Conservation (phyloP, 805 yeast species). For the Myxozyma udenii region DNA sequence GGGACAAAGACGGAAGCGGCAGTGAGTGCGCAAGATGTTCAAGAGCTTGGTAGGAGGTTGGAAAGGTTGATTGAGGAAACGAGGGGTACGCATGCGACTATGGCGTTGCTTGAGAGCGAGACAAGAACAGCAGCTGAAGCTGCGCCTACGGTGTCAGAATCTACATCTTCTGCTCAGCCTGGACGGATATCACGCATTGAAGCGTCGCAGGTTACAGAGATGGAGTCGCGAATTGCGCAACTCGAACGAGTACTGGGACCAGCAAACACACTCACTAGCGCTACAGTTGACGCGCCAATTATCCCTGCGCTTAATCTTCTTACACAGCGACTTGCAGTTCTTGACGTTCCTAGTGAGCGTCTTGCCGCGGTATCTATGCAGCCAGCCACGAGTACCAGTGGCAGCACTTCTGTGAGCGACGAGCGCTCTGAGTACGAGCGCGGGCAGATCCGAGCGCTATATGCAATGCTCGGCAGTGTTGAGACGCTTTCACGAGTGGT, state of each 20-base stretch:
- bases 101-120: no score
- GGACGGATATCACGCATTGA: no score
- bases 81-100: no score
- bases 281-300: slow-evolving; percentile 16
- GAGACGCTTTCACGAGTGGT: slow-evolving; percentile 11
- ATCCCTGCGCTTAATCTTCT: slow-evolving; percentile 18
- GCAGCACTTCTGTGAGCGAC: no score
- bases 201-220: no score
- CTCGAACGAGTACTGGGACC: slow-evolving; percentile 5
- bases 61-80: no score
- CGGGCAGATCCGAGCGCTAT: slow-evolving; percentile 9
- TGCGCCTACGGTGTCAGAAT: no score
- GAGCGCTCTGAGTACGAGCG: background rate
- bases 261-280: slow-evolving; percentile 12
- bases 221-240: slow-evolving; percentile 16
- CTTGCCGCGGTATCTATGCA: no score
- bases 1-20: background rate
- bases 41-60: background rate
- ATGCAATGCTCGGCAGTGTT: slow-evolving; percentile 9
- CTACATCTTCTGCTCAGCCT: no score
- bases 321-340: slow-evolving; percentile 11
- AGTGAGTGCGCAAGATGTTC: background rate
- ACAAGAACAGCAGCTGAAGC: background rate
- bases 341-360: no score
- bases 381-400: no score